A percentile compares a stretch with the other conserved stretches of the same genome.
Conservation (phyloP, 129 eudicot species). For the Rutidosis leptorrhynchoides region DNA sequence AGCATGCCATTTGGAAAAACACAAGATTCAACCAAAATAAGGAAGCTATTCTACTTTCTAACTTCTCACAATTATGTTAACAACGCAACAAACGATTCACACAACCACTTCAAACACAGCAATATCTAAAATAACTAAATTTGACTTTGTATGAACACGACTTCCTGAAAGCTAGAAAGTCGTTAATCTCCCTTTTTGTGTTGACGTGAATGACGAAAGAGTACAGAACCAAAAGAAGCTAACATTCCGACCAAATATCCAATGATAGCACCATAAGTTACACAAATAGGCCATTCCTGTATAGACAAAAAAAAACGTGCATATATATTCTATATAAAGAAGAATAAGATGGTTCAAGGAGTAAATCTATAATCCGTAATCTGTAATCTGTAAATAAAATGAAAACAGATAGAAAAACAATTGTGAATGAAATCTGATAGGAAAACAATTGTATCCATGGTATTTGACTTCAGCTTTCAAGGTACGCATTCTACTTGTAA, state of each 20-base stretch:
- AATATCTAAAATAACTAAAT: neutral
- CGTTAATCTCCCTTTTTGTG: conserved; percentile 53
- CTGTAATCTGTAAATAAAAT: too few species aligned
- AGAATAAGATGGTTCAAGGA: neutral
- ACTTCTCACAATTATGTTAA: neutral
- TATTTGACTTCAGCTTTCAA: neutral
- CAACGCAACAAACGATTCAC: too few species aligned
- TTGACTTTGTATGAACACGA: neutral
- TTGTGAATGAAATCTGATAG: neutral
- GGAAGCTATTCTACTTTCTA: conserved; percentile 1
- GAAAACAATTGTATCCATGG: neutral
- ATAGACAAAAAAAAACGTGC: conserved; percentile 2
- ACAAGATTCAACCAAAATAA: too few species aligned
- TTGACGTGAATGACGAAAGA: conserved; percentile 26
- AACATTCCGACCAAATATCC: conserved; percentile 59
- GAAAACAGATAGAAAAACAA: too few species aligned
- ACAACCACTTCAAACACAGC: neutral
- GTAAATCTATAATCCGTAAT: too few species aligned
- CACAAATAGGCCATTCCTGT: conserved; percentile 75
- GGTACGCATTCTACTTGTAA: neutral
- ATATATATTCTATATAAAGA: neutral
- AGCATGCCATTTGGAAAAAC: too few species aligned
- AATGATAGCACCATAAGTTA: conserved; percentile 60
- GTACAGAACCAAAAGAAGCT: conserved; percentile 39
- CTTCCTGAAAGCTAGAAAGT: neutral